These are phyloP conservation scores for Pseudodiploospora longispora DNA, from an alignment of 2,329 filamentous ascomycete genomes.

Conservation along the genomic window DNA sequence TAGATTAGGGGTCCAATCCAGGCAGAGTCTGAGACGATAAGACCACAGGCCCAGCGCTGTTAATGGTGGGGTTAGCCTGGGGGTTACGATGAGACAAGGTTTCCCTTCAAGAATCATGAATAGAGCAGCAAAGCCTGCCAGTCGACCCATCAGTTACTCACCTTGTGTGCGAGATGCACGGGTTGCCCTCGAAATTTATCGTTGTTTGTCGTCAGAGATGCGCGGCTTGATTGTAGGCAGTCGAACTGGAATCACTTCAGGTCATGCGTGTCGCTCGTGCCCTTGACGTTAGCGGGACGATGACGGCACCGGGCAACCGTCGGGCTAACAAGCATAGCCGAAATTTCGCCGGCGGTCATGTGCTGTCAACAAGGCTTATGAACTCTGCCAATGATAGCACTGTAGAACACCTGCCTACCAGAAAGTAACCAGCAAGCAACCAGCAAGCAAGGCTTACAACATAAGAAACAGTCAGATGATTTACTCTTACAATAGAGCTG, in stretches of 20 bases:
- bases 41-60: not conserved
- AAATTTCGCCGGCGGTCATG: slow-evolving; percentile 6
- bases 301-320: slow-evolving; percentile 7
- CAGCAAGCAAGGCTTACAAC: too few relatives aligned
- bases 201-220: slow-evolving; percentile 4
- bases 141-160: not conserved
- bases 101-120: slow-evolving; percentile 1
- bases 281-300: slow-evolving; percentile 3
- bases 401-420: too few relatives aligned
- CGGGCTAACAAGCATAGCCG: slow-evolving; percentile 3
- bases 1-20: too few relatives aligned
- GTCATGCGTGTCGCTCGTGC: slow-evolving; percentile 3
- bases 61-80: slow-evolving; percentile 8
- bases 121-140: slow-evolving; percentile 5
- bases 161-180: not conserved
- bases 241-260: slow-evolving; percentile 7
- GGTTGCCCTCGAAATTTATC: not conserved
- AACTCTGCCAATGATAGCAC: too few relatives aligned
- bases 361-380: not conserved
- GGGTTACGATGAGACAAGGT: not conserved
- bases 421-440: too few relatives aligned
- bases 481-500: too few relatives aligned
- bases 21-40: too few relatives aligned
- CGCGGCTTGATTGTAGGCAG: slow-evolving; percentile 7
- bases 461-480: too few relatives aligned